A percentile compares a stretch with the other conserved stretches of the same genome.
Evolutionary conservation across 2,329 filamentous ascomycete species (phyloP).

Genomic region (Elsinoe fawcettii): DNA sequence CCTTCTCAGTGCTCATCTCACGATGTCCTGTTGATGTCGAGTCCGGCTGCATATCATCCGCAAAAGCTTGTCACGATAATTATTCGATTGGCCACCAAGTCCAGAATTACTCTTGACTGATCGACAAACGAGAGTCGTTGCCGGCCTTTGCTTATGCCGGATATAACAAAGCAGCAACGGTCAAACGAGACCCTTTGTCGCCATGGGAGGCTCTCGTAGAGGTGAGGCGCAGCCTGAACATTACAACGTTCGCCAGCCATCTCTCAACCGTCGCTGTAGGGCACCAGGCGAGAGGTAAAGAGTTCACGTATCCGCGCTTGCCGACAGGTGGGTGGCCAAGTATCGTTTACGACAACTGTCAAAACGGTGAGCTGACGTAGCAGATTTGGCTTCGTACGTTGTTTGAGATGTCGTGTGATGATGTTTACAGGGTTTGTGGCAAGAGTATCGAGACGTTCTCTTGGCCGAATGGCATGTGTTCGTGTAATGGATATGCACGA

Average conservation of each 20-base stretch:
- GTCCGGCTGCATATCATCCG: conserved; percentile 14
- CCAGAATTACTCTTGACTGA: conserved; percentile 5
- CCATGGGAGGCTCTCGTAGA: neutral
- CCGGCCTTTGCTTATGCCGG: neutral
- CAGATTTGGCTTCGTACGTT: neutral
- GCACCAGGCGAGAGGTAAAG: neutral
- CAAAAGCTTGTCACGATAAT: conserved; percentile 7
- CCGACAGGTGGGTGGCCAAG: conserved; percentile 10
- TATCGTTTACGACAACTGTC: neutral
- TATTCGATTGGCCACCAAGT: conserved; percentile 10
- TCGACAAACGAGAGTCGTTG: conserved; percentile 9
- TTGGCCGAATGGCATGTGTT: conserved; percentile 5
- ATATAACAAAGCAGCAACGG: conserved; percentile 6
- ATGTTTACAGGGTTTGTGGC: neutral
- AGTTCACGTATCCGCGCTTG: conserved; percentile 5
- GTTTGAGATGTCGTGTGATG: neutral
- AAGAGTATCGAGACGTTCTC: neutral
- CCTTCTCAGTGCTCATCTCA: neutral
- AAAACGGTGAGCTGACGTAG: conserved; percentile 12
- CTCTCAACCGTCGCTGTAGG: neutral
- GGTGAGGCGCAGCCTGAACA: neutral
- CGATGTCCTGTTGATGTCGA: neutral
- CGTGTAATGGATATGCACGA: neutral
- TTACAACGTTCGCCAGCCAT: conserved; percentile 7
- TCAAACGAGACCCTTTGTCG: neutral